Evolutionary conservation across 2,329 filamentous ascomycete genomes (phyloP).

Genomic region (Shiraia bambusicola): DNA sequence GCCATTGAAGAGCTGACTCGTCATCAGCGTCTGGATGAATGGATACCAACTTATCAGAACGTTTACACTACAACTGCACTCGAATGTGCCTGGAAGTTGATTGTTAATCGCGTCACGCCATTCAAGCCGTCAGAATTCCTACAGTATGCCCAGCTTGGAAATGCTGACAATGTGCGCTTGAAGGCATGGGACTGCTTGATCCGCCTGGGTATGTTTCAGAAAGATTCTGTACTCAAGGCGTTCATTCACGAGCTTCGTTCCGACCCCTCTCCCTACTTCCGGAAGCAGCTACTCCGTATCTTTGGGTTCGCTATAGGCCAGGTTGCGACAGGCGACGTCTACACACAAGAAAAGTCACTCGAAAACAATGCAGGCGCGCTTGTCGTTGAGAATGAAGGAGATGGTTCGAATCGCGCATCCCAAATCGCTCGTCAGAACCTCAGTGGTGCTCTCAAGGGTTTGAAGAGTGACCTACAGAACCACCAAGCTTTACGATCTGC

Average conservation of each 20-base stretch:
- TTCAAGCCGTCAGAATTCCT: constrained; percentile 59
- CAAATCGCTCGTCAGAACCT: constrained; percentile 58
- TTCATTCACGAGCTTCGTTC: constrained; percentile 58
- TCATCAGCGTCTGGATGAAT: constrained; percentile 66
- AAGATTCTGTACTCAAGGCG: constrained; percentile 56
- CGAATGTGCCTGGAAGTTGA: constrained; percentile 59
- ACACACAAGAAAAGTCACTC: constrained; percentile 29
- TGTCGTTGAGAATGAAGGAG: constrained; percentile 59
- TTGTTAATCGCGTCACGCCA: constrained; percentile 55
- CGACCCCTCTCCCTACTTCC: constrained; percentile 60
- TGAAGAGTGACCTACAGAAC: constrained; percentile 55
- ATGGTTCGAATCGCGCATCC: constrained; percentile 47
- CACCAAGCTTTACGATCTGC: constrained; percentile 54
- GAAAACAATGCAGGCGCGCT: constrained; percentile 46
- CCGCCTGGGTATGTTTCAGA: constrained; percentile 55
- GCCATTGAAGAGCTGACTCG: constrained; percentile 64
- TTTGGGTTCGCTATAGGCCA: constrained; percentile 59
- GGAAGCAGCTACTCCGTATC: constrained; percentile 53
- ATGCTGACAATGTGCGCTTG: constrained; percentile 61
- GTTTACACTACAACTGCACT: constrained; percentile 63
- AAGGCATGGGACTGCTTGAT: constrained; percentile 61
- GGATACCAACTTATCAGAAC: constrained; percentile 66
- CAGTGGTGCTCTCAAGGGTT: constrained; percentile 58
- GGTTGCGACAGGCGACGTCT: constrained; percentile 59
- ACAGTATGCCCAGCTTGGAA: constrained; percentile 61